A percentile compares a stretch with the other conserved stretches of the same genome.
Evolutionary conservation across 2,329 filamentous ascomycete genomes (phyloP).

Genomic region (Ophiostoma fasciatum): DNA sequence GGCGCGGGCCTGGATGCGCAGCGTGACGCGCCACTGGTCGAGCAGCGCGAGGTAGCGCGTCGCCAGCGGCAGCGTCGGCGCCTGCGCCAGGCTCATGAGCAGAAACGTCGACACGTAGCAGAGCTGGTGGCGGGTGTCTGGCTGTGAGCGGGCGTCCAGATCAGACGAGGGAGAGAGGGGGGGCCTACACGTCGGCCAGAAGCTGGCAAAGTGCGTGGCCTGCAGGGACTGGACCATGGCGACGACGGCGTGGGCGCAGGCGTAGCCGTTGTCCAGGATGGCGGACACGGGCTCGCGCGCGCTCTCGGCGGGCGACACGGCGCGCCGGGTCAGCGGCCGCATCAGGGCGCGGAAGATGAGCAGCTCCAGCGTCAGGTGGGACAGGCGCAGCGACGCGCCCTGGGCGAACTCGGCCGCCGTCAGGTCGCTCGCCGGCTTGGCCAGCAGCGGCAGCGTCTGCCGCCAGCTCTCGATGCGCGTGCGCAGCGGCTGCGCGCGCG

Average conservation of each 20-base stretch:
- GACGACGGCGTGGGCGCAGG: constrained; percentile 13
- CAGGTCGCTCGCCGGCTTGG: constrained; percentile 11
- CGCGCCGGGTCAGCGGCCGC: constrained; percentile 11
- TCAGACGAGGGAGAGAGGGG: too few relatives aligned
- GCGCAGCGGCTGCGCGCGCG: constrained; percentile 13
- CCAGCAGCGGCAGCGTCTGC: constrained; percentile 14
- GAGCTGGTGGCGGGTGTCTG: constrained; percentile 15
- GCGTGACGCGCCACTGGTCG: constrained; percentile 13
- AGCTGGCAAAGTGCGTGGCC: constrained; percentile 14
- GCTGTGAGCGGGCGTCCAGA: too few relatives aligned
- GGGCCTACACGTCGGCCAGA: constrained; percentile 14
- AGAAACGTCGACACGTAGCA: constrained; percentile 15
- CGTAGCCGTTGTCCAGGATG: constrained; percentile 15
- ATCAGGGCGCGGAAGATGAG: constrained; percentile 16
- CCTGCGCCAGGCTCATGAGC: constrained; percentile 14
- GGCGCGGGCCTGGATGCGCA: constrained; percentile 13
- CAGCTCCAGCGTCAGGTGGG: constrained; percentile 14
- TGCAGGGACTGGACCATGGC: constrained; percentile 13
- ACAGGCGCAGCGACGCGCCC: constrained; percentile 12
- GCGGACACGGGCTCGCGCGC: constrained; percentile 13
- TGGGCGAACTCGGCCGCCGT: constrained; percentile 13
- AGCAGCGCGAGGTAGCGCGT: constrained; percentile 10
- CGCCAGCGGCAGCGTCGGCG: constrained; percentile 12
- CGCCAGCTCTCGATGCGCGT: constrained; percentile 15
- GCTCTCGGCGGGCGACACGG: constrained; percentile 4